Evolutionary conservation across 176 grass and related monocot genomes (phyloP).

Genomic region (sorghum (Sorghum bicolor)): DNA sequence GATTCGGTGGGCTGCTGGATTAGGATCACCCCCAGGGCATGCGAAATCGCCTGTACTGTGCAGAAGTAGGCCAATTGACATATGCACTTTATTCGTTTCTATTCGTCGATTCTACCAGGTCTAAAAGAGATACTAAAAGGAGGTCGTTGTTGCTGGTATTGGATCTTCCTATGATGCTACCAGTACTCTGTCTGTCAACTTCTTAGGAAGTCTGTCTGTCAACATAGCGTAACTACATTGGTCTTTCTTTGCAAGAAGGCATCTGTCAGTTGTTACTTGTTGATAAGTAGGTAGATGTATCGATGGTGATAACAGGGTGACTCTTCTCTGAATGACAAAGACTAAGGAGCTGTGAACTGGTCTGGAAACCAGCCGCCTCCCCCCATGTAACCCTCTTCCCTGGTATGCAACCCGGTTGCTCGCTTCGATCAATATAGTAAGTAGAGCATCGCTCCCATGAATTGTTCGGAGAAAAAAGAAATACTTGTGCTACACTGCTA

Average conservation of each 20-base stretch:
- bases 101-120: not conserved
- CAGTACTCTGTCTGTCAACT: not conserved
- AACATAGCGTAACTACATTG: not conserved
- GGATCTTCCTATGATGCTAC: not conserved
- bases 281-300: slow-evolving; percentile 15
- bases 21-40: not conserved
- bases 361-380: not conserved
- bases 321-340: slow-evolving; percentile 16
- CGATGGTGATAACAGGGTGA: not conserved
- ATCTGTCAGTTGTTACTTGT: slow-evolving; percentile 7
- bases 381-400: too few relatives aligned
- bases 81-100: slow-evolving; percentile 10
- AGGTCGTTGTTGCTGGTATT: not conserved
- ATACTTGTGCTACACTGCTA: not conserved
- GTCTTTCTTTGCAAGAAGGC: not conserved
- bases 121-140: not conserved
- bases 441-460: too few relatives aligned
- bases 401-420: too few relatives aligned
- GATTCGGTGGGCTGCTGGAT: not conserved
- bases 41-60: slow-evolving; percentile 30
- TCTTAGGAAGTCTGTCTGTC: too few relatives aligned
- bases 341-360: not conserved
- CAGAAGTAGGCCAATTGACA: not conserved
- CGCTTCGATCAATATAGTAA: too few relatives aligned
- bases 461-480: too few relatives aligned